phyloP scores from a whole-genome alignment of 2,329 filamentous ascomycete genomes.

The Dactylella cylindrospora region DNA sequence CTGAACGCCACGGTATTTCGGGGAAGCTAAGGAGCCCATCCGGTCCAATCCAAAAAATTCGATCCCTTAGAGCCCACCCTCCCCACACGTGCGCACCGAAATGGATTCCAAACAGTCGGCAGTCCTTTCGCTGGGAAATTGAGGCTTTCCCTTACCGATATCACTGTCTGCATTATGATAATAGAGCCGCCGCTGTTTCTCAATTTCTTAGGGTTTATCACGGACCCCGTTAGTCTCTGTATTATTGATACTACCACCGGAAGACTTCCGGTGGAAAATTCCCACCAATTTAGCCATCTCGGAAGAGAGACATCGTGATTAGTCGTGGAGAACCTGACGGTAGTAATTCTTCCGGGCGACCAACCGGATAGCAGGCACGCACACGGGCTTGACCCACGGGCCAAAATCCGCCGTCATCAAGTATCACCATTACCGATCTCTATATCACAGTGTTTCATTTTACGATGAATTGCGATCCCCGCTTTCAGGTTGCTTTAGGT shows the following conservation, averaged over 20 bases:
- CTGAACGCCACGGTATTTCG: slow-evolving; percentile 44
- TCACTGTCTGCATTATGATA: slow-evolving; percentile 14
- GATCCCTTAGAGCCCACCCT: slow-evolving; percentile 17
- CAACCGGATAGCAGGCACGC: too few species aligned
- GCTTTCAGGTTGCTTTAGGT: slow-evolving; percentile 6
- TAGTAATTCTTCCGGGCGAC: slow-evolving; percentile 31
- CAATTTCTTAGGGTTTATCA: slow-evolving; percentile 5
- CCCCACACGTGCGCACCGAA: slow-evolving; percentile 28
- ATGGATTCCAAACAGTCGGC: slow-evolving; percentile 39
- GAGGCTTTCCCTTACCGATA: background rate
- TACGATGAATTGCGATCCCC: slow-evolving; percentile 8
- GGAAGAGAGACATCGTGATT: slow-evolving; percentile 38
- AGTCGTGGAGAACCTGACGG: slow-evolving; percentile 16
- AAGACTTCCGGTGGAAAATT: slow-evolving; percentile 33
- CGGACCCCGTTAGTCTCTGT: slow-evolving; percentile 10
- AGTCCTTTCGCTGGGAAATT: slow-evolving; percentile 31
- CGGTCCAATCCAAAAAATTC: slow-evolving; percentile 37
- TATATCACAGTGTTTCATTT: too few species aligned
- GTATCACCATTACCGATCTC: too few species aligned
- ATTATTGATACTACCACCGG: slow-evolving; percentile 26
- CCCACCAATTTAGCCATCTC: slow-evolving; percentile 34
- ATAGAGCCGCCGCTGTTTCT: slow-evolving; percentile 30
- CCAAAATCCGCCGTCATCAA: background rate
- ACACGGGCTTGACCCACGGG: slow-evolving; percentile 13
- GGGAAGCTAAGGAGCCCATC: slow-evolving; percentile 40